Evolutionary conservation across 1,284 basidiomycete genomes (phyloP).

Genomic region (Cystobasidium slooffiae): DNA sequence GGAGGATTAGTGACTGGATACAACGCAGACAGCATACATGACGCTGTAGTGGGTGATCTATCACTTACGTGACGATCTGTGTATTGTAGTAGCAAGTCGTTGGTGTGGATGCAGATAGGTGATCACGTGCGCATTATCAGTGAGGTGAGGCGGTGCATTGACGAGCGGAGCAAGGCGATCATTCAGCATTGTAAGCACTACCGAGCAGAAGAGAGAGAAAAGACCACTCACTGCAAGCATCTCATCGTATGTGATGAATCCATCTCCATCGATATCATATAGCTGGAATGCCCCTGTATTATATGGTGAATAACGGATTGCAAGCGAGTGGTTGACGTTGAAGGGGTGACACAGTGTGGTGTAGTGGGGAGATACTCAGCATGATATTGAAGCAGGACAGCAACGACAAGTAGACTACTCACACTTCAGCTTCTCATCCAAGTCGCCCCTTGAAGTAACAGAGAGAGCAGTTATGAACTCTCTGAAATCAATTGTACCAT

Average conservation of each 20-base stretch:
- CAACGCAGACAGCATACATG: not conserved
- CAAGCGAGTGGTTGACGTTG: not conserved
- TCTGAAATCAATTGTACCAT: slow-evolving; percentile 94
- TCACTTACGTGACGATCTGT: slow-evolving; percentile 19
- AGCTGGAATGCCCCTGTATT: slow-evolving; percentile 96
- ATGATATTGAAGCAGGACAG: not conserved
- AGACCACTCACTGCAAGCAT: slow-evolving; percentile 68
- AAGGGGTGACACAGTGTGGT: not conserved
- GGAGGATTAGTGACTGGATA: not conserved
- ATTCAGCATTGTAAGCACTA: not conserved
- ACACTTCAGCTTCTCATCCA: slow-evolving; percentile 99
- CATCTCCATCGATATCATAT: slow-evolving; percentile 98
- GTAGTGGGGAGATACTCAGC: not conserved
- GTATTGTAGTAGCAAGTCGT: not conserved
- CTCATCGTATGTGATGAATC: slow-evolving; percentile 95
- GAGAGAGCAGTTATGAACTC: slow-evolving; percentile 99
- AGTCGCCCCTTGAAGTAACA: slow-evolving; percentile 86
- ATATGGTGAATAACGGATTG: not conserved
- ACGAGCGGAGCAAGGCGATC: not conserved
- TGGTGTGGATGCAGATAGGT: not conserved
- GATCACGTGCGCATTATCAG: slow-evolving; percentile 1
- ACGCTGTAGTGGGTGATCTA: not conserved
- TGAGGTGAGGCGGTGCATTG: not conserved
- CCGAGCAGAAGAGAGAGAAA: too few relatives aligned
- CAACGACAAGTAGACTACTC: slow-evolving; percentile 55